Percentiles rank a stretch among this genome's conserved stretches.
phyloP scores from a whole-genome alignment of 106 monocot species.

The Acorus calamus region DNA sequence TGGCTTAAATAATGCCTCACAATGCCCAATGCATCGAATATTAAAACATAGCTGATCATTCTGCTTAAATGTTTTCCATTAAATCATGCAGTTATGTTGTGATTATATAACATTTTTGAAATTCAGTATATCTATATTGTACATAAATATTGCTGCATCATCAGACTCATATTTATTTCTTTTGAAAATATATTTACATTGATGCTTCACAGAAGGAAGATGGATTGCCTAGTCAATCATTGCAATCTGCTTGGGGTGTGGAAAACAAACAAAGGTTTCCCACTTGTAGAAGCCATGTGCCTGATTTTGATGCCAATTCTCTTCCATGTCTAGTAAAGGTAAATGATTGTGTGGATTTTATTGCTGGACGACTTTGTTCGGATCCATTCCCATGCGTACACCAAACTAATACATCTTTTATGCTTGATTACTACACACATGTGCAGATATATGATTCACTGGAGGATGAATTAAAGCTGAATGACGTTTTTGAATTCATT shows the following conservation, averaged over 20 bases:
- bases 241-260: constrained; percentile 6
- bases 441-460: constrained; percentile 75
- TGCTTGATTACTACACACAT: constrained; percentile 1
- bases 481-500: constrained; percentile 90
- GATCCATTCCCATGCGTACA: neutral
- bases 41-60: too few relatives aligned
- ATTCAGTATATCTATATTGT: too few relatives aligned
- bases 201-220: constrained; percentile 52
- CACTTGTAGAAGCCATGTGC: constrained; percentile 7
- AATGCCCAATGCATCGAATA: too few relatives aligned
- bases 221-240: constrained; percentile 14
- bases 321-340: constrained; percentile 81
- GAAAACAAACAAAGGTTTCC: constrained; percentile 3
- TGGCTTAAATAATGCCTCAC: too few relatives aligned
- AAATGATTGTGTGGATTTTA: neutral
- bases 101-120: too few relatives aligned
- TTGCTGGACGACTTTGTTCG: neutral
- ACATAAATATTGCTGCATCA: too few relatives aligned
- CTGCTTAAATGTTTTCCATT: too few relatives aligned
- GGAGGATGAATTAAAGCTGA: constrained; percentile 70
- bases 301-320: constrained; percentile 22
- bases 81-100: too few relatives aligned
- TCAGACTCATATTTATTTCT: too few relatives aligned
- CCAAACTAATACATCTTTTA: neutral
- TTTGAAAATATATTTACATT: neutral